These are phyloP conservation scores for Xanthoconium stramineum DNA, from an alignment of 768 basidiomycete species.

Conservation along the genomic window DNA sequence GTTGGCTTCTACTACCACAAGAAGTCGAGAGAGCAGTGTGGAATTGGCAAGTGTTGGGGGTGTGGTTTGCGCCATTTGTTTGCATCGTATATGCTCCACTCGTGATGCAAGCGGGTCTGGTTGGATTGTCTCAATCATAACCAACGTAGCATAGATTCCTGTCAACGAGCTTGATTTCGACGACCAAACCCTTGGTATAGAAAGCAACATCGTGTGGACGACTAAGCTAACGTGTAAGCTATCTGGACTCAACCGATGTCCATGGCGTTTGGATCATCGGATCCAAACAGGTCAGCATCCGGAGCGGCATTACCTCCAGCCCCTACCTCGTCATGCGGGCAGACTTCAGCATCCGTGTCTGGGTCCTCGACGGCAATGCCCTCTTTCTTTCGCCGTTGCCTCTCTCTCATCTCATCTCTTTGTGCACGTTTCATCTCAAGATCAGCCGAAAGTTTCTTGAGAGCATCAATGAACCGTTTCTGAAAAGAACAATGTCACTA, in stretches of 20 bases:
- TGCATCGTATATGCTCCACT: constrained; percentile 78
- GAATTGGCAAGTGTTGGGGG: constrained; percentile 76
- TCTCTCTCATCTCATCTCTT: constrained; percentile 76
- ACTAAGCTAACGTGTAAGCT: neutral
- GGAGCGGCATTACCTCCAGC: constrained; percentile 22
- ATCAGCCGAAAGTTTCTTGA: constrained; percentile 84
- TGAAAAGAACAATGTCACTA: constrained; percentile 28
- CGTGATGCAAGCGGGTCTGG: constrained; percentile 65
- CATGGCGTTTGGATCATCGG: constrained; percentile 40
- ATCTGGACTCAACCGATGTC: constrained; percentile 26
- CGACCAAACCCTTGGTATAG: neutral
- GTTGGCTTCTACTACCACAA: constrained; percentile 51
- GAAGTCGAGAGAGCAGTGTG: constrained; percentile 54
- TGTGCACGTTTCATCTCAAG: constrained; percentile 81
- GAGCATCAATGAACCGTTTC: constrained; percentile 91
- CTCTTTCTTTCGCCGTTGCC: constrained; percentile 68
- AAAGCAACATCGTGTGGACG: neutral
- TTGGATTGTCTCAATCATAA: constrained; percentile 35
- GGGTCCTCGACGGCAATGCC: constrained; percentile 45
- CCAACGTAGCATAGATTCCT: neutral
- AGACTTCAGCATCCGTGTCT: constrained; percentile 40
- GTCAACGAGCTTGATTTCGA: neutral
- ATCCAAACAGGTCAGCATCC: constrained; percentile 43
- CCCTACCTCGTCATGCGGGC: constrained; percentile 36
- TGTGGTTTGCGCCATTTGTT: constrained; percentile 82